A percentile compares a stretch with the other conserved stretches of the same genome.
These are phyloP conservation scores for Sporormia fimetaria DNA, from an alignment of 495 filamentous ascomycete genomes.

Conservation along the genomic window DNA sequence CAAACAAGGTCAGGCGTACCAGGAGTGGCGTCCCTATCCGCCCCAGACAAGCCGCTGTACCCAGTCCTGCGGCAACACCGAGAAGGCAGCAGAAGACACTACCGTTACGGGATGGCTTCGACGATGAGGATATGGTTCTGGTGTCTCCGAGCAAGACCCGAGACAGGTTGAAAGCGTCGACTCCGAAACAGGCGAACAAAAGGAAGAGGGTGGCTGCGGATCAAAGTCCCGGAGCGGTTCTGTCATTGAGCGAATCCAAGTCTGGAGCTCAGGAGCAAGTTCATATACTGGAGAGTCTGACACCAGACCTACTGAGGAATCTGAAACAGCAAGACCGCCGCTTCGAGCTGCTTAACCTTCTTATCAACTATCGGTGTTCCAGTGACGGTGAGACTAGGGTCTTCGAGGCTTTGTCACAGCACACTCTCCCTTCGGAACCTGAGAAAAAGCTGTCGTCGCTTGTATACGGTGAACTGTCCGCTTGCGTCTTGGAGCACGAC, in stretches of 20 bases:
- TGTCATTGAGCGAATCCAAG: constrained; percentile 42
- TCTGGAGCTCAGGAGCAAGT: constrained; percentile 2
- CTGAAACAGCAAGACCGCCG: constrained; percentile 31
- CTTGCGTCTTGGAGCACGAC: constrained; percentile 26
- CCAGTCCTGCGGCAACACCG: constrained; percentile 43
- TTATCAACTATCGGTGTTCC: constrained; percentile 46
- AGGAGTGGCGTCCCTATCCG: constrained; percentile 30
- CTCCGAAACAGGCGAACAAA: constrained; percentile 50
- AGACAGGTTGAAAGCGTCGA: constrained; percentile 40
- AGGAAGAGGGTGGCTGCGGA: constrained; percentile 48
- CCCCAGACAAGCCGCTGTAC: constrained; percentile 1
- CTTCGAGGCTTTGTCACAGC: constrained; percentile 82
- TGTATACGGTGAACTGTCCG: constrained; percentile 43
- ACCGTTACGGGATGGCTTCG: constrained; percentile 58
- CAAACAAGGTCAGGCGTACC: constrained; percentile 35
- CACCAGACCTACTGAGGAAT: constrained; percentile 27
- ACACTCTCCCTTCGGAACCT: constrained; percentile 43
- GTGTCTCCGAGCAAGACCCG: constrained; percentile 46
- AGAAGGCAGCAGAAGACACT: constrained; percentile 42
- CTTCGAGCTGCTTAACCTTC: constrained; percentile 43
- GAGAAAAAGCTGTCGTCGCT: constrained; percentile 44
- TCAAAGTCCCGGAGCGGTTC: constrained; percentile 42
- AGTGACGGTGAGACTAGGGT: constrained; percentile 39
- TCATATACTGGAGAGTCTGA: constrained; percentile 24
- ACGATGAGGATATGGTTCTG: constrained; percentile 55